Evolutionary conservation across 2,329 filamentous ascomycete species (phyloP), one percentile per base, ranked within the genome.

Genomic region (Tricladium varicosporioides): DNA sequence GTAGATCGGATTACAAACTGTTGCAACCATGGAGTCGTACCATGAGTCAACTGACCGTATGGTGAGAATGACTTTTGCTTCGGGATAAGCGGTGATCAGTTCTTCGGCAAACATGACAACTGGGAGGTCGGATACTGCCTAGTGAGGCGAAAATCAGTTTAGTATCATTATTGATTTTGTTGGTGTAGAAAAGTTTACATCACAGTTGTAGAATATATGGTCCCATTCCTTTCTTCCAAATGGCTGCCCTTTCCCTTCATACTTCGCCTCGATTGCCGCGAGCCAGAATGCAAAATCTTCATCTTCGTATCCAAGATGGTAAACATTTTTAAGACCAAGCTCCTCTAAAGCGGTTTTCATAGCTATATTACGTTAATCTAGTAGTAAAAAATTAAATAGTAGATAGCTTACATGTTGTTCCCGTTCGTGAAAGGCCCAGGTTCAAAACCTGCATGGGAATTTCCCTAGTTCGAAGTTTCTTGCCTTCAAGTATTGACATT

Each of bases 11-110:
- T 27, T 27, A 7, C 22, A 27, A 27, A 40, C 36, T 11, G 36
- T 40, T 11, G 10, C 11, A n/a, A 40, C 11, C 10, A 11, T 13
- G 10, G 36, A 40, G 10, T 40, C 3, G 36, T 40, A 40, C 69
- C 70, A 72, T 5, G 59, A 56, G n/a, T 67, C 65, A 1, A 63
- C 43, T 51, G 69, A 66, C 7, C 73, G 65, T 15, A 60, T 59
- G 2, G 64, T 68, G 27, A 73, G 57, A 8, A 74, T 69, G 49
- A 74, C 66, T 51, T 74, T 74, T 1, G 72, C 73, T 0, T 70
- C 63, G 0, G 74, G 74, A 51, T 75, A 75, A 1, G 68, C 65
- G 5, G 55, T 51, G 11, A 70, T 55, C 2, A 76, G 59, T 47
- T 76, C 74, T 27, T 65, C 63, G 2, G 64, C 67, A 59, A 76